These are phyloP conservation scores for Hyphochytrium catenoides DNA, from an alignment of 352 stramenopile species.

Conservation along the genomic window DNA sequence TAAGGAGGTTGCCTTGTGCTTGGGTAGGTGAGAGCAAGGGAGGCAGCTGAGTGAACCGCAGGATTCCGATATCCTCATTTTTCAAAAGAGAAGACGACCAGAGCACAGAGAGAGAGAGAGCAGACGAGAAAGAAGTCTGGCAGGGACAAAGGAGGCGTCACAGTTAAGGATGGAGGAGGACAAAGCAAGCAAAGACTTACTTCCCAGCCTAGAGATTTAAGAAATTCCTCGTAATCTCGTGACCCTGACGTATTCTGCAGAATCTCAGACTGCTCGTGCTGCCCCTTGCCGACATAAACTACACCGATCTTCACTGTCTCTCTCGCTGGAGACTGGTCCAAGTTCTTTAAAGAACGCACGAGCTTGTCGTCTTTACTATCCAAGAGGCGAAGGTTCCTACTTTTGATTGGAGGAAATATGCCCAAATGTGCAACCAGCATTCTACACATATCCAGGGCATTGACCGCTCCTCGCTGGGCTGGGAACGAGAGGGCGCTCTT, in stretches of 20 bases:
- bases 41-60: too few relatives aligned
- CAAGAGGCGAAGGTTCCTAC: conserved; percentile 24
- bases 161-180: too few relatives aligned
- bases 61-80: too few relatives aligned
- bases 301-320: conserved; percentile 70
- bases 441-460: conserved; percentile 48
- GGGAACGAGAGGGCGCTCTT: too few relatives aligned
- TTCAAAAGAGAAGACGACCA: too few relatives aligned
- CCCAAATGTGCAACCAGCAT: conserved; percentile 47
- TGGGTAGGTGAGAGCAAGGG: too few relatives aligned
- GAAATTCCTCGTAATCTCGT: conserved; percentile 26
- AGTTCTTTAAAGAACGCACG: conserved; percentile 41
- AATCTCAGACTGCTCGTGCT: conserved; percentile 47
- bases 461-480: too few relatives aligned
- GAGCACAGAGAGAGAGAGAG: too few relatives aligned
- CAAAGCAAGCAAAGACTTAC: conserved; percentile 15
- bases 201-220: conserved; percentile 46
- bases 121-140: too few relatives aligned
- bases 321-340: conserved; percentile 55
- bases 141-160: too few relatives aligned
- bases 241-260: conserved; percentile 42
- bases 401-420: conserved; percentile 33
- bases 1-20: too few relatives aligned
- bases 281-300: conserved; percentile 45
- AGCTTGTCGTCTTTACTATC: conserved; percentile 44